Percentiles rank a stretch among this genome's conserved stretches.
phyloP scores from a whole-genome alignment of 176 grass and related monocot genomes.

The Puya raimondii region DNA sequence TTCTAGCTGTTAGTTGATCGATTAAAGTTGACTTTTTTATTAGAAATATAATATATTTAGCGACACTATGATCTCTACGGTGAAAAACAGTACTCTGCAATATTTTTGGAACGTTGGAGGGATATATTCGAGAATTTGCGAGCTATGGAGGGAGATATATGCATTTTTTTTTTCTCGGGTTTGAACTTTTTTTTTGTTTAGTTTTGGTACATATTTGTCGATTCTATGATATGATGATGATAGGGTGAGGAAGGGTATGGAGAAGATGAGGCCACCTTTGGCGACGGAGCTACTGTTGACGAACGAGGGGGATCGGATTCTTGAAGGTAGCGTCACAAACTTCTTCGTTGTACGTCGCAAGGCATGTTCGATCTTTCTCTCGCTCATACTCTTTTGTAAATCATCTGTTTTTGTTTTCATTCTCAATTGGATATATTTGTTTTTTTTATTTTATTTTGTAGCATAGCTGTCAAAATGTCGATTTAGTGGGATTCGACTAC shows the following conservation, averaged over 20 bases:
- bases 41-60: too few relatives aligned
- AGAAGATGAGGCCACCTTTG: constrained; percentile 75
- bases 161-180: neutral
- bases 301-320: constrained; percentile 67
- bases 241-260: constrained; percentile 71
- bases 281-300: constrained; percentile 65
- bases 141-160: neutral
- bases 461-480: too few relatives aligned
- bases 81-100: too few relatives aligned
- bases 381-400: neutral
- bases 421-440: neutral
- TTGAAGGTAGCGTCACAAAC: constrained; percentile 78
- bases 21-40: too few relatives aligned
- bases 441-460: too few relatives aligned
- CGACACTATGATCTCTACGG: too few relatives aligned
- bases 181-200: too few relatives aligned
- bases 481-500: too few relatives aligned
- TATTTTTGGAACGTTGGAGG: neutral
- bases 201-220: too few relatives aligned
- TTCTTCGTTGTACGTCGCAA: constrained; percentile 71
- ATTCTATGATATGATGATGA: neutral
- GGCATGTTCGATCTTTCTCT: constrained; percentile 18
- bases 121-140: too few relatives aligned
- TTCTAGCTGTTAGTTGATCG: too few relatives aligned
- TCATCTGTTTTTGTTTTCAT: neutral